A percentile compares a stretch with the other conserved stretches of the same genome.
Evolutionary conservation across 371 early-diverging fungal genomes (phyloP).

Genomic region (Mortierella sp.): DNA sequence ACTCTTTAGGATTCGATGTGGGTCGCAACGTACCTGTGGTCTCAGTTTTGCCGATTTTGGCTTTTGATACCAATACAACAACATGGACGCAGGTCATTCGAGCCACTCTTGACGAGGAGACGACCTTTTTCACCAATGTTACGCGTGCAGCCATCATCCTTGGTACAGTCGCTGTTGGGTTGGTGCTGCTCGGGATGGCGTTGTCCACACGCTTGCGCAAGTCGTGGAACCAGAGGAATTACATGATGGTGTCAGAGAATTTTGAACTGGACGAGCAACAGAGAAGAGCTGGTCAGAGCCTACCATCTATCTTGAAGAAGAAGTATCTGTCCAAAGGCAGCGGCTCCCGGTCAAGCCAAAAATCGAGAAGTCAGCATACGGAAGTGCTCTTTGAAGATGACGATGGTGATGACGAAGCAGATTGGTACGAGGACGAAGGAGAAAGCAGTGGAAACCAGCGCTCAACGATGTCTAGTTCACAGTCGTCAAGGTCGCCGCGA

Average conservation of each 20-base stretch:
- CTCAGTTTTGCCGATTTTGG: constrained; percentile 30
- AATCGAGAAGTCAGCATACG: no score
- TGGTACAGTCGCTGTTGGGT: constrained; percentile 24
- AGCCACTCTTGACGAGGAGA: constrained; percentile 25
- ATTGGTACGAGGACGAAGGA: constrained; percentile 9
- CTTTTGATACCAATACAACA: constrained; percentile 34
- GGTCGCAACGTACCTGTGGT: constrained; percentile 36
- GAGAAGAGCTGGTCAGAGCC: not conserved
- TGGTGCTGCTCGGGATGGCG: constrained; percentile 25
- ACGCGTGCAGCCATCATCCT: constrained; percentile 34
- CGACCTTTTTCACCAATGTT: constrained; percentile 30
- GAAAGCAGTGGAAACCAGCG: constrained; percentile 14
- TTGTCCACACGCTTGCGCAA: constrained; percentile 27
- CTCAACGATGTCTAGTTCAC: constrained; percentile 28
- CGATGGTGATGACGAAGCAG: constrained; percentile 18
- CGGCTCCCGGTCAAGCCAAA: no score
- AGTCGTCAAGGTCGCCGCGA: constrained; percentile 12
- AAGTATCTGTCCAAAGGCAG: not conserved
- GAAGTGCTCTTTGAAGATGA: constrained; percentile 46
- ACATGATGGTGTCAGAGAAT: constrained; percentile 31
- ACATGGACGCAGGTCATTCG: constrained; percentile 38
- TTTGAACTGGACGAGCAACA: constrained; percentile 33
- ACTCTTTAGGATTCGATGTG: constrained; percentile 24
- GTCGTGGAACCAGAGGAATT: constrained; percentile 52
- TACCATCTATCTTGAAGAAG: constrained; percentile 50